phyloP scores from a whole-genome alignment of 371 early-diverging fungal genomes.

The Mucor mucedo region DNA sequence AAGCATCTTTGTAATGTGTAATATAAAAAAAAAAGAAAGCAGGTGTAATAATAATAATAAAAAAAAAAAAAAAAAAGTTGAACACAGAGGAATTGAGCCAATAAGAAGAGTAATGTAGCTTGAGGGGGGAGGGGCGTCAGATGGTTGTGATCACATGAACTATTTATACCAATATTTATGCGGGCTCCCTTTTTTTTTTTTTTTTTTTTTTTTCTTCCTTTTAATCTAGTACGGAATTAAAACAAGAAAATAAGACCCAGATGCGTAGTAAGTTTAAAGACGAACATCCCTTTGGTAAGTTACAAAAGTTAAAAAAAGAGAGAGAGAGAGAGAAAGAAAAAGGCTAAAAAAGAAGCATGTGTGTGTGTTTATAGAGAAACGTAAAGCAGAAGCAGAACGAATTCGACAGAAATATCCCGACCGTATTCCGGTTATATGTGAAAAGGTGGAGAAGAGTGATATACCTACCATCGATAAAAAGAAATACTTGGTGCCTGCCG shows the following conservation, averaged over 20 bases:
- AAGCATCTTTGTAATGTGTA: slow-evolving; percentile 28
- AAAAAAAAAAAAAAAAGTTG: slow-evolving; percentile 8
- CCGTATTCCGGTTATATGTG: slow-evolving; percentile 95
- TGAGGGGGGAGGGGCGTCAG: no score
- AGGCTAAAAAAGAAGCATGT: no score
- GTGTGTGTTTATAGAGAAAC: slow-evolving; percentile 81
- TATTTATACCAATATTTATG: slow-evolving; percentile 9
- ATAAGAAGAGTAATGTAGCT: not conserved
- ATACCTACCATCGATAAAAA: slow-evolving; percentile 97
- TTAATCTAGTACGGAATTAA: slow-evolving; percentile 18
- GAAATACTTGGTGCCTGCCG: slow-evolving; percentile 97
- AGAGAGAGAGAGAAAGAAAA: not conserved
- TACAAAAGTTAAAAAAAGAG: not conserved
- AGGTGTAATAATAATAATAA: not conserved
- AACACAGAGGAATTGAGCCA: not conserved
- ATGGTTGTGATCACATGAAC: not conserved
- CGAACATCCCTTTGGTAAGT: slow-evolving; percentile 93
- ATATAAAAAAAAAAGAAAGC: not conserved
- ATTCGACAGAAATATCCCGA: slow-evolving; percentile 97
- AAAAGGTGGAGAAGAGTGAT: slow-evolving; percentile 95
- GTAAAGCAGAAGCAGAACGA: slow-evolving; percentile 95
- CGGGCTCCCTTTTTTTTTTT: slow-evolving; percentile 8
- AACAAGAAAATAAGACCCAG: not conserved
- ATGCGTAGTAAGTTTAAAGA: slow-evolving; percentile 96
- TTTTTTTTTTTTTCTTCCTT: slow-evolving; percentile 7